phyloP scores from a whole-genome alignment of 2,329 filamentous ascomycete genomes.

The Trichoderma atroviride region DNA sequence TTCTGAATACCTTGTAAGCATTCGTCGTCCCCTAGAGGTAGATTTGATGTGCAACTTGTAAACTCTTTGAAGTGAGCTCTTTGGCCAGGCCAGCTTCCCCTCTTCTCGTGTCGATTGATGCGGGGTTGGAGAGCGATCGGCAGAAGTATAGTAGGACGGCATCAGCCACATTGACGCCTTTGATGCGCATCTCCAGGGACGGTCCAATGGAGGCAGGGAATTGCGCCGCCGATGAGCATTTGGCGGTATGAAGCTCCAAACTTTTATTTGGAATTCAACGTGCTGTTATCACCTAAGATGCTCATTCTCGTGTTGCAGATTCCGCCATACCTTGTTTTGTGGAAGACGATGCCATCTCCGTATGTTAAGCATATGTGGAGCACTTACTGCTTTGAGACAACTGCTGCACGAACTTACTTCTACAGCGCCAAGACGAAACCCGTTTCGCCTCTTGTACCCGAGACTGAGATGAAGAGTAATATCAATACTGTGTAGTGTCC shows the following conservation, averaged over 20 bases:
- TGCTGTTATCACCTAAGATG: not conserved
- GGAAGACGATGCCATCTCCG: not conserved
- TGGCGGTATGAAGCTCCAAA: not conserved
- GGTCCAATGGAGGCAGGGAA: not conserved
- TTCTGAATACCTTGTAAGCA: not conserved
- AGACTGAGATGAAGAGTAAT: not conserved
- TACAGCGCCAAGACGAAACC: not conserved
- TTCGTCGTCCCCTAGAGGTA: not conserved
- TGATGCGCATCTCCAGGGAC: conserved; percentile 14
- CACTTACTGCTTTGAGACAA: not conserved
- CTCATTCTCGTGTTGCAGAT: not conserved
- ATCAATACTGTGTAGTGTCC: not conserved
- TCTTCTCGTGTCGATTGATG: not conserved
- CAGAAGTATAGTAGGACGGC: not conserved
- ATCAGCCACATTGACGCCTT: conserved; percentile 15
- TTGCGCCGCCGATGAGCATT: not conserved
- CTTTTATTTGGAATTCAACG: not conserved
- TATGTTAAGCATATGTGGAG: not conserved
- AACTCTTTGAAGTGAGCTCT: not conserved
- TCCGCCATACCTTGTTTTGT: not conserved
- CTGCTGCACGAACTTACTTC: not conserved
- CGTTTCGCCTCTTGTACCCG: not conserved
- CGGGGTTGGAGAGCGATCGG: conserved; percentile 1
- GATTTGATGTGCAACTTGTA: not conserved
- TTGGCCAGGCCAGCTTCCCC: conserved; percentile 5